Evolutionary conservation across 2,329 filamentous ascomycete genomes (phyloP), one percentile per base, ranked within the genome.

Genomic region (Cladophialophora yegresii): DNA sequence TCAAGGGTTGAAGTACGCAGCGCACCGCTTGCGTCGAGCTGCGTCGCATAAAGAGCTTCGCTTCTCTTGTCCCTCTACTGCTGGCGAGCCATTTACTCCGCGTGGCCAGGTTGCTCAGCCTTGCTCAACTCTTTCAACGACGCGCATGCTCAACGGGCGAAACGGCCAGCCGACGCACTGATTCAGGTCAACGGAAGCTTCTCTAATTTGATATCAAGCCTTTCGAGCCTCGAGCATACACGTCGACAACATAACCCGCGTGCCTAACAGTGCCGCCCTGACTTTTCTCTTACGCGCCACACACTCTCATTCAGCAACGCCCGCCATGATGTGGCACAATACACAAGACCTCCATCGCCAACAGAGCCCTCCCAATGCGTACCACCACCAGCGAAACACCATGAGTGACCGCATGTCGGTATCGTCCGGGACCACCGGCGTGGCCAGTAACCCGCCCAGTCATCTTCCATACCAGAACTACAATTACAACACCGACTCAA

Each of bases 321-420:
- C 16, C 12, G 7, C 28, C 2, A 61, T n/a, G 32, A 61, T 61
- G 58, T 61, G 58, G 58, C 47, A 61, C 50, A 45, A 54, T 33
- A 22, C 32, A 13, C 36, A 30, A 20, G 23, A 53, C 32, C 23
- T 45, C 16, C 36, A 43, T 36, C 36, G 43, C 20, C 58, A 61
- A 23, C 49, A 61, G 36, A 53, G 58, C 33, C 50, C 50, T 13
- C 58, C 58, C 10, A 49, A 33, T 4, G 13, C 58, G 13, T 43
- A 61, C 32, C 40, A 54, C 20, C 50, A 54, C 33, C 58, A 47
- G 2, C 58, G 45, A 23, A 51, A 32, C 22, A 54, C 33, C 33
- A 61, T 54, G 58, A 54, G 58, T 33, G 58, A 61, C 32, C 50
- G 47, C 23, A 43, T 61, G 50, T 61, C 58, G 12, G 40, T 61